A percentile compares a stretch with the other conserved stretches of the same genome.
Conservation (phyloP, 192 early-diverging fungal genomes). For the Entomortierella chlamydospora region DNA sequence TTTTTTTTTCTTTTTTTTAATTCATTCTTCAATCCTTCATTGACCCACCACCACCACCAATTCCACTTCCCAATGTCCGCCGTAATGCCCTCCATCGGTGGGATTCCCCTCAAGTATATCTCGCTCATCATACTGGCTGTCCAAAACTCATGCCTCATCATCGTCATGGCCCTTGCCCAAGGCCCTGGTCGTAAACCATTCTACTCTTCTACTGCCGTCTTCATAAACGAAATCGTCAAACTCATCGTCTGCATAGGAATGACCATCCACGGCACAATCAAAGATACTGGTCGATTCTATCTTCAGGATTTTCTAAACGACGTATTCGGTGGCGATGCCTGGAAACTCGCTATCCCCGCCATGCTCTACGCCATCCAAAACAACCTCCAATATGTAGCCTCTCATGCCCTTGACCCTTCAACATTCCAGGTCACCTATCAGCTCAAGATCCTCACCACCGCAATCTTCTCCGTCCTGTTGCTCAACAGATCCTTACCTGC, state of each 20-base stretch:
- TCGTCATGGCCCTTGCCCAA: constrained; percentile 80
- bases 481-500: constrained; percentile 74
- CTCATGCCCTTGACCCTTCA: constrained; percentile 88
- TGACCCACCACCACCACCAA: background rate
- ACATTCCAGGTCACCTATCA: constrained; percentile 99
- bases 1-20: constrained; percentile 25
- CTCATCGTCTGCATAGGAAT: constrained; percentile 67
- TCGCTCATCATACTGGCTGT: constrained; percentile 88
- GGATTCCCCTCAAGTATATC: constrained; percentile 87
- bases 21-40: constrained; percentile 1
- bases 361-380: constrained; percentile 95
- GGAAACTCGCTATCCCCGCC: constrained; percentile 91
- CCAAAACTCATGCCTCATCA: constrained; percentile 87
- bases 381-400: constrained; percentile 94
- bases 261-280: constrained; percentile 42
- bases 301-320: constrained; percentile 53
- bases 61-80: constrained; percentile 30
- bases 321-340: constrained; percentile 74
- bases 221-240: constrained; percentile 89
- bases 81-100: constrained; percentile 41
- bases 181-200: constrained; percentile 41
- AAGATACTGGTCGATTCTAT: constrained; percentile 33
- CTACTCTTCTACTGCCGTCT: constrained; percentile 95
- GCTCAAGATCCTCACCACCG: constrained; percentile 96
- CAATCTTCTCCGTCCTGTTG: constrained; percentile 90